Evolutionary conservation across 768 basidiomycete species (phyloP), one percentile per base, ranked within the genome.

Genomic region (Leccinum olivaceopallidum): DNA sequence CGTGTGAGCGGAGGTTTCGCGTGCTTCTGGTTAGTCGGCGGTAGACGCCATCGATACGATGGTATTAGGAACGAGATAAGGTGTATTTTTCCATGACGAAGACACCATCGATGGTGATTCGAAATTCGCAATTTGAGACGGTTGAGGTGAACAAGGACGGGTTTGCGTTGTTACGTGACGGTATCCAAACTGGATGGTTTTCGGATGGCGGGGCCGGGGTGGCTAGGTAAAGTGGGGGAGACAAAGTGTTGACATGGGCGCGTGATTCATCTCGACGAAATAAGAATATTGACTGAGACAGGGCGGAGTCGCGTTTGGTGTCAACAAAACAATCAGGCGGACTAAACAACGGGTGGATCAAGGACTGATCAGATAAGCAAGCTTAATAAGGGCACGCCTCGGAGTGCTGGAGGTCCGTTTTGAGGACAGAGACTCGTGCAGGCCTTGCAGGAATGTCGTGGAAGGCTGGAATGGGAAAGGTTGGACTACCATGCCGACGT

Each of bases 341-440:
- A 37, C 37, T 2, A 37, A 37, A 37, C 7, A 39, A 39, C 37
- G 37, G 37, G 37, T 39, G 37, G 37, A 39, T 39, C 37, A 39
- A 22, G 20, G 47, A 22, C 5, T 10, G 5, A 16, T 18, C 49
- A 50, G 26, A 50, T 64, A 63, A 63, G 63, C 9, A 56, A 9
- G 8, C 32, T 10, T 49, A 58, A 60, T 64, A 64, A 65, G 54
- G 37, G 6, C 39, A 48, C 12, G 56, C 37, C 37, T 39, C 37
- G 37, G 6, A 39, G 37, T 39, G 39, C 34, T 5, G 24, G 37
- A 44, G 50, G 44, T 14, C 18, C 28, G 20, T 8, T 26, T 57
- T 13, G 3, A 48, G 51, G 13, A 12, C 6, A 20, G 30, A 26
- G 18, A 44, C 26, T 13, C 59, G 13, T 37, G 36, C 37, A 12